Evolutionary conservation across 2,329 filamentous ascomycete genomes (phyloP), one percentile per base, ranked within the genome.

Genomic region (Epicoccum nigrum): DNA sequence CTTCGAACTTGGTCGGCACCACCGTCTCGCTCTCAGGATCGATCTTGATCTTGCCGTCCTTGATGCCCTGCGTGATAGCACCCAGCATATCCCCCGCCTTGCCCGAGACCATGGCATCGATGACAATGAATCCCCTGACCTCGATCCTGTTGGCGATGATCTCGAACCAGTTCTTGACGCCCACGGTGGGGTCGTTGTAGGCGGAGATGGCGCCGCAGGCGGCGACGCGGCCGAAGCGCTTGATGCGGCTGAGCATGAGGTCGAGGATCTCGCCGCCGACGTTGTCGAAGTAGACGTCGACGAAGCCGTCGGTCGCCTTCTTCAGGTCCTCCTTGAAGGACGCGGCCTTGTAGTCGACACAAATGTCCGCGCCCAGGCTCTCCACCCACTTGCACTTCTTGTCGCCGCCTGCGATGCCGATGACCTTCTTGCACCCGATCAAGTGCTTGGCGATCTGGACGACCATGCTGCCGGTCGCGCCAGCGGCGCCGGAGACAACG

Each of bases 401-500:
- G 38, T 79, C 77, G 0, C 75, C 74, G 3, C 81, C 80, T 0
- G 81, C 78, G 45, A 83, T 81, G 9, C 81, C 81, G 43, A 83
- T 74, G 11, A 83, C 75, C 54, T 70, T 73, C 64, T 75, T 78
- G 35, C 77, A 76, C 6, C 77, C 72, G 12, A 80, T 54, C 16
- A 81, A 56, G 50, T 79, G 71, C 64, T 79, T 80, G 6, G 80
- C 81, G 55, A 83, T 79, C 67, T 84, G 81, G 7, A 82, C 78
- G 1, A 84, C 89, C 17, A 92, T 84, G 65, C 81, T 86, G 1
- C 89, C 89, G 0, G 89, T 92, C 0, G 89, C 89, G 6, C 89
- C 89, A 0, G 89, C 89, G 0, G 89, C 89, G 4, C 88, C 89
- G 8, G 85, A 88, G 0, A 93, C 86, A 7, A 92, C 87, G 1